phyloP scores from a whole-genome alignment of 1,284 basidiomycete species.

The Lignosus rhinocerotis region DNA sequence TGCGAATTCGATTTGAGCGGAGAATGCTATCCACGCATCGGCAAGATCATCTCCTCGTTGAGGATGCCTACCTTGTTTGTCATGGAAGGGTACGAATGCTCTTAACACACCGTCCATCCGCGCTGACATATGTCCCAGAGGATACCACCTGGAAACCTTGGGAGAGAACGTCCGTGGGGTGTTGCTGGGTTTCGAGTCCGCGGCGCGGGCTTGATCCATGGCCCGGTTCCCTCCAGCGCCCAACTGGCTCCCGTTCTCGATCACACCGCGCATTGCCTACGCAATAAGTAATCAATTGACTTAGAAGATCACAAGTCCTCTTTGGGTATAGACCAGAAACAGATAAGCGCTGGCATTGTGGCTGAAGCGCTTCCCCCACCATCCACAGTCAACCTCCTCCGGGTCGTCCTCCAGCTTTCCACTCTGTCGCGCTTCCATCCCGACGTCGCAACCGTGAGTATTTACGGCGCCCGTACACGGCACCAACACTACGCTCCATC shows the following conservation, averaged over 20 bases:
- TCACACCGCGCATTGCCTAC: neutral
- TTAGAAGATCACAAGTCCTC: neutral
- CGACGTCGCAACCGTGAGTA: neutral
- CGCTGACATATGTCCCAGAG: conserved; percentile 18
- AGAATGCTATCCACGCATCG: conserved; percentile 34
- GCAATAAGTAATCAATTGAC: neutral
- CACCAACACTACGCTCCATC: too few relatives aligned
- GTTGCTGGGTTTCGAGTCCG: conserved; percentile 25
- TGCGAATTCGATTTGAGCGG: conserved; percentile 36
- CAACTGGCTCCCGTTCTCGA: neutral
- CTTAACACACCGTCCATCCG: neutral
- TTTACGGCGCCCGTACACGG: too few relatives aligned
- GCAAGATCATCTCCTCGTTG: conserved; percentile 29
- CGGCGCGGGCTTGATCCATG: neutral
- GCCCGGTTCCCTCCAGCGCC: neutral
- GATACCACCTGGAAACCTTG: conserved; percentile 32
- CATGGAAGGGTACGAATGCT: conserved; percentile 38
- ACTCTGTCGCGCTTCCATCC: neutral
- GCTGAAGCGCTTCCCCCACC: neutral
- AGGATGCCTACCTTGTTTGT: conserved; percentile 35
- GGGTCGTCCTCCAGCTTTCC: neutral
- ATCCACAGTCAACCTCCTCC: neutral
- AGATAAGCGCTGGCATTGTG: conserved; percentile 17
- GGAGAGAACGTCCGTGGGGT: conserved; percentile 31
- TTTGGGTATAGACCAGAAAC: neutral